Evolutionary conservation across 1,284 basidiomycete genomes (phyloP).

Genomic region (Ceratobasidium theobromae): DNA sequence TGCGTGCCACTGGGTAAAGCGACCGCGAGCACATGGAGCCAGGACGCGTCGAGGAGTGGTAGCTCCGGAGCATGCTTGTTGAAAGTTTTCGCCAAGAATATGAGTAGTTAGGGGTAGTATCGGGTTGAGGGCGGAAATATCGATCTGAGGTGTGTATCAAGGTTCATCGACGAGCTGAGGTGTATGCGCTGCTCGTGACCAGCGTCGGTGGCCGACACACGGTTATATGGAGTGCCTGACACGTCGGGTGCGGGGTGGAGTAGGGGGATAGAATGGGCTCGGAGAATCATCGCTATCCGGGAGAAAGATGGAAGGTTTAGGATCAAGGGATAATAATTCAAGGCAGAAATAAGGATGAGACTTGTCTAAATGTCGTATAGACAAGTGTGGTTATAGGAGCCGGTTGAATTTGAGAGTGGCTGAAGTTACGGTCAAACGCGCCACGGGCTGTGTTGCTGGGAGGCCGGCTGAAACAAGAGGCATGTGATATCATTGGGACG

Average conservation of each 20-base stretch:
- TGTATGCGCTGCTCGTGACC: constrained; percentile 6
- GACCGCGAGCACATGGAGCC: neutral
- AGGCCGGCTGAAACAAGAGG: too few relatives aligned
- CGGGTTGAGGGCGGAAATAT: neutral
- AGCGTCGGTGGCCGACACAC: constrained; percentile 11
- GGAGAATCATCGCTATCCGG: constrained; percentile 13
- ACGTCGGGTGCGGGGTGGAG: constrained; percentile 18
- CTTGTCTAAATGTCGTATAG: neutral
- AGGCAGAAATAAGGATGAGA: neutral
- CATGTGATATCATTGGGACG: too few relatives aligned
- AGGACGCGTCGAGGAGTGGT: too few relatives aligned
- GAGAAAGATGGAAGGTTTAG: constrained; percentile 14
- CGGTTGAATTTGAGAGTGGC: constrained; percentile 13
- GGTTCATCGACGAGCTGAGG: neutral
- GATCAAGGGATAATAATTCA: constrained; percentile 12
- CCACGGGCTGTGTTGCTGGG: neutral
- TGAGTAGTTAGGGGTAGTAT: neutral
- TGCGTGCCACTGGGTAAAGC: neutral
- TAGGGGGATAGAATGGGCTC: neutral
- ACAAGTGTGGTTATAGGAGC: neutral
- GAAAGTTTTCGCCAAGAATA: neutral
- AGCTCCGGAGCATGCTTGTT: too few relatives aligned
- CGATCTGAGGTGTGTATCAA: neutral
- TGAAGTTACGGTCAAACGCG: neutral
- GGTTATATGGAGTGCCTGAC: constrained; percentile 25